A percentile compares a stretch with the other conserved stretches of the same genome.
These are phyloP conservation scores for Crithidia sp. DNA, from an alignment of 208 protist species.

Conservation along the genomic window DNA sequence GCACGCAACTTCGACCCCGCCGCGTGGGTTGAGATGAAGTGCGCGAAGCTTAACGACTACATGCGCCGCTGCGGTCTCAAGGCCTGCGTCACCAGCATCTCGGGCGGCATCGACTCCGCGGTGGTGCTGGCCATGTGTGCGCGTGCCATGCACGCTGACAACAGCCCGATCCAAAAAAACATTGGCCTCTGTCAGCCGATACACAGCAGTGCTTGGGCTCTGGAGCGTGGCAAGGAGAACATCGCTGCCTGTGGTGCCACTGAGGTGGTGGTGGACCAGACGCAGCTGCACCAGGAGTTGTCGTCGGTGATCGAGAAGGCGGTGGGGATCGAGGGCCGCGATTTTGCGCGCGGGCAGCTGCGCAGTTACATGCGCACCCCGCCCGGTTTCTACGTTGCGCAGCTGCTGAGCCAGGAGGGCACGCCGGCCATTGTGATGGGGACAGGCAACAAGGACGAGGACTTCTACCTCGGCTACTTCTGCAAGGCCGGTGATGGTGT, in stretches of 20 bases:
- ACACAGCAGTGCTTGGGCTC: constrained; percentile 89
- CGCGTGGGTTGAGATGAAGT: constrained; percentile 90
- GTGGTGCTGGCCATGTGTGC: constrained; percentile 92
- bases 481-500: constrained; percentile 97
- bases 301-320: constrained; percentile 64
- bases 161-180: constrained; percentile 89
- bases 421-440: constrained; percentile 95
- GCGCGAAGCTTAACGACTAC: constrained; percentile 92
- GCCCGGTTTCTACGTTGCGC: constrained; percentile 92
- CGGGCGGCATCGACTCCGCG: constrained; percentile 95
- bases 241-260: constrained; percentile 79
- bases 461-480: constrained; percentile 96
- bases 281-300: constrained; percentile 79
- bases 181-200: constrained; percentile 95
- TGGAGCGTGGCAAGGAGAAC: constrained; percentile 87
- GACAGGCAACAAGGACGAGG: constrained; percentile 97
- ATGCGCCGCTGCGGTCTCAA: constrained; percentile 85
- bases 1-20: constrained; percentile 77
- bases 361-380: constrained; percentile 96
- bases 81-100: constrained; percentile 90
- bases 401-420: constrained; percentile 88
- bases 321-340: constrained; percentile 69
- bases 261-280: constrained; percentile 94
- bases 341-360: constrained; percentile 94
- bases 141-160: constrained; percentile 49